These are phyloP conservation scores for Candida glucosophila DNA, from an alignment of 1,139 yeast genomes.

Conservation along the genomic window DNA sequence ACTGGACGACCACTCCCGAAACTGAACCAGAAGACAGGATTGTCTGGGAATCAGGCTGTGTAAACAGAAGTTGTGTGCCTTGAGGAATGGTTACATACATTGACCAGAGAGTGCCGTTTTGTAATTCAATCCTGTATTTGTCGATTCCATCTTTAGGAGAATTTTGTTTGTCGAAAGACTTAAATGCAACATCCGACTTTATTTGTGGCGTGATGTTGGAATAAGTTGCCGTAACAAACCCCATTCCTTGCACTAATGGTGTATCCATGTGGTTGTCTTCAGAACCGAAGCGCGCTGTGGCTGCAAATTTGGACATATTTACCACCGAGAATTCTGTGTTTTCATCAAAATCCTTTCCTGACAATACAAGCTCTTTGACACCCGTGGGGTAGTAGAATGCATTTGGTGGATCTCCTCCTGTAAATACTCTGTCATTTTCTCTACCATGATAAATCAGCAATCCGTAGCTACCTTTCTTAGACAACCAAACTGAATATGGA, in stretches of 20 bases:
- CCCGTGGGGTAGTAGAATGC: constrained; percentile 23
- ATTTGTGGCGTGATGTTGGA: constrained; percentile 41
- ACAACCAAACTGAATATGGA: constrained; percentile 54
- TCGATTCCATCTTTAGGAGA: constrained; percentile 13
- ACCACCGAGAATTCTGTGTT: constrained; percentile 14
- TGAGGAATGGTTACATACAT: constrained; percentile 26
- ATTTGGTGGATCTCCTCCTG: constrained; percentile 44
- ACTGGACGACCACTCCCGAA: constrained; percentile 46
- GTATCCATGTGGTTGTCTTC: constrained; percentile 14
- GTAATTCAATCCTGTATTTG: constrained; percentile 7
- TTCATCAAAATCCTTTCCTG: constrained; percentile 14
- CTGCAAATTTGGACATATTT: constrained; percentile 13
- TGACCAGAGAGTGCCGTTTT: constrained; percentile 36
- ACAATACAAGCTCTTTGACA: constrained; percentile 14
- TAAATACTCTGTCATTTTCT: constrained; percentile 48
- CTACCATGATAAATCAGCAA: constrained; percentile 55
- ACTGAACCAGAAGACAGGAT: constrained; percentile 17
- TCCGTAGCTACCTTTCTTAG: constrained; percentile 29
- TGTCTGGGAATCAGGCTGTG: constrained; percentile 4
- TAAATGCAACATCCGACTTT: constrained; percentile 41
- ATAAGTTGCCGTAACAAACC: constrained; percentile 53
- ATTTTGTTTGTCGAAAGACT: constrained; percentile 28
- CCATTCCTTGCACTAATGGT: constrained; percentile 55
- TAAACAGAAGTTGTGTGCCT: constrained; percentile 7
- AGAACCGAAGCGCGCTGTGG: constrained; percentile 12